Conservation (phyloP, 192 early-diverging fungal genomes). For the Rhizoclosmatium sp. region DNA sequence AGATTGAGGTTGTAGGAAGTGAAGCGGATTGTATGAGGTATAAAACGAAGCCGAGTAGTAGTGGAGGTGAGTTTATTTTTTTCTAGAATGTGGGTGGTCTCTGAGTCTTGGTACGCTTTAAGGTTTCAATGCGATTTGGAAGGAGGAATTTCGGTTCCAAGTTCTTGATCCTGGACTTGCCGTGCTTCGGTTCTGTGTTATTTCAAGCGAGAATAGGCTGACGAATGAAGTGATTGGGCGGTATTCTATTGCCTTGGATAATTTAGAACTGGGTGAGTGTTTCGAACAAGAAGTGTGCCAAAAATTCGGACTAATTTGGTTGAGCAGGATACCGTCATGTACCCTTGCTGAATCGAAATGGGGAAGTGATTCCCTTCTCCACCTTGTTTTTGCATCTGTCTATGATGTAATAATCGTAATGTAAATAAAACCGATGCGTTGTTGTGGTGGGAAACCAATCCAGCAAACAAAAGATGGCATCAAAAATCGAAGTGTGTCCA, state of each 20-base stretch:
- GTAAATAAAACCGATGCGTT: background rate
- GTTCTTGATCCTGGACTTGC: slow-evolving; percentile 50
- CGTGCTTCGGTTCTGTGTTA: slow-evolving; percentile 56
- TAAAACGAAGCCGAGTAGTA: slow-evolving; percentile 59
- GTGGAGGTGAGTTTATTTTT: slow-evolving; percentile 57
- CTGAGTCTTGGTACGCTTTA: background rate
- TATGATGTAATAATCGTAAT: background rate
- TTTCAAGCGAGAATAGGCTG: slow-evolving; percentile 42
- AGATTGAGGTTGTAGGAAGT: slow-evolving; percentile 61
- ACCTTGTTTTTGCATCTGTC: slow-evolving; percentile 61
- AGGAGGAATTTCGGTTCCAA: slow-evolving; percentile 54
- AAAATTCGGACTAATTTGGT: background rate
- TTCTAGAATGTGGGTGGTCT: slow-evolving; percentile 3
- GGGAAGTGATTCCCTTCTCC: slow-evolving; percentile 70
- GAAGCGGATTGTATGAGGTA: slow-evolving; percentile 51
- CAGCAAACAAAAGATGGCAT: background rate
- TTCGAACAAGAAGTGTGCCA: background rate
- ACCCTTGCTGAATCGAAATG: slow-evolving; percentile 66
- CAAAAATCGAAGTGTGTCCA: background rate
- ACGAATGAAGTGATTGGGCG: slow-evolving; percentile 52
- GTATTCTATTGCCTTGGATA: slow-evolving; percentile 46
- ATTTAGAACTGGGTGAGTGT: slow-evolving; percentile 50
- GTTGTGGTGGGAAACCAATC: too few relatives aligned
- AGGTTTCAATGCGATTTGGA: slow-evolving; percentile 64
- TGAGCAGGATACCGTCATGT: slow-evolving; percentile 72